These are phyloP conservation scores for Penicillium antarcticum DNA, from an alignment of 495 filamentous ascomycete species.

Conservation along the genomic window DNA sequence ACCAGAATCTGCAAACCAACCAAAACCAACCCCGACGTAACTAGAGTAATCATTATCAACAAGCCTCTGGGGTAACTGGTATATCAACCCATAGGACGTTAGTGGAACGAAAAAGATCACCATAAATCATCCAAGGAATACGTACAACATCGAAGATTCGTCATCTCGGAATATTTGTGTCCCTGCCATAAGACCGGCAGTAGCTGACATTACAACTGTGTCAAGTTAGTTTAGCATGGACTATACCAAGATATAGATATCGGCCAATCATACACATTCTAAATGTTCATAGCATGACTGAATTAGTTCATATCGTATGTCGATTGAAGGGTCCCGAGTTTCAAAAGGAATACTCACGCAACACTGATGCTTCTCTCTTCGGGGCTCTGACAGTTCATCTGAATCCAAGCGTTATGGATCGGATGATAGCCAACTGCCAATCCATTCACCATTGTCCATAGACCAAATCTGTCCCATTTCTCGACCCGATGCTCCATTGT, in stretches of 20 bases:
- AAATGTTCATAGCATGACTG: neutral
- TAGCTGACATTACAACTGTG: conserved; percentile 29
- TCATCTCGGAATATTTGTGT: conserved; percentile 28
- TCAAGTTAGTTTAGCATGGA: neutral
- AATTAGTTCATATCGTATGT: no score
- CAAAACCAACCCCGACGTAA: conserved; percentile 11
- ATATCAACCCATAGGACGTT: neutral
- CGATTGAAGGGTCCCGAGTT: neutral
- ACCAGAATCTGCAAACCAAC: neutral
- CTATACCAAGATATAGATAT: neutral
- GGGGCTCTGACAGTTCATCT: conserved; percentile 22
- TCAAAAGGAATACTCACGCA: conserved; percentile 20
- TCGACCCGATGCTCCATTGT: conserved; percentile 8
- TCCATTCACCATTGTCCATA: conserved; percentile 31
- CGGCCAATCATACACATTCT: conserved; percentile 27
- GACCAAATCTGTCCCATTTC: conserved; percentile 23
- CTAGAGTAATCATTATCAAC: conserved; percentile 23
- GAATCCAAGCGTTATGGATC: conserved; percentile 35
- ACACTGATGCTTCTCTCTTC: conserved; percentile 29
- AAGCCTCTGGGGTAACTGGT: conserved; percentile 21
- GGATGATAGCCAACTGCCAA: conserved; percentile 35
- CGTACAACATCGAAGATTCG: conserved; percentile 15
- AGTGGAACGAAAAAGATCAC: neutral
- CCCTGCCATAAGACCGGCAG: conserved; percentile 27
- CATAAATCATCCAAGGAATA: neutral